Evolutionary conservation across 345 rosid species (phyloP).

Genomic region (Fremontodendron californicum): DNA sequence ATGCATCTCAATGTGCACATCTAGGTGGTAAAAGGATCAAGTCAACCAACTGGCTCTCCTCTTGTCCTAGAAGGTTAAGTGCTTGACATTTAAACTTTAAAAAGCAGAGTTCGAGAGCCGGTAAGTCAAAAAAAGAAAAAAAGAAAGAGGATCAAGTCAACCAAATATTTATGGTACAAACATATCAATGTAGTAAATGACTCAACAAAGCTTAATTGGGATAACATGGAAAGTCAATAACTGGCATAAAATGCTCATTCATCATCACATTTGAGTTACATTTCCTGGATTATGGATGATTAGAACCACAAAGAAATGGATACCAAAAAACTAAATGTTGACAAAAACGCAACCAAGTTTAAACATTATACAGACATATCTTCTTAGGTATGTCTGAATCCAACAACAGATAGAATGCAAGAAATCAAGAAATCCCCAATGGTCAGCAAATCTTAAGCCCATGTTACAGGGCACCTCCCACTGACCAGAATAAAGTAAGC

Average conservation of each 20-base stretch:
- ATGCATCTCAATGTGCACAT: background rate
- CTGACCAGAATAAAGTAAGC: background rate
- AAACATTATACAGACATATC: background rate
- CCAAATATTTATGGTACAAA: background rate
- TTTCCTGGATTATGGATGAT: background rate
- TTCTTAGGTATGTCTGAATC: background rate
- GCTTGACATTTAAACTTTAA: too few relatives aligned
- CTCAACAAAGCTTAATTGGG: background rate
- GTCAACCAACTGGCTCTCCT: too few relatives aligned
- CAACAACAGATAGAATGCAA: background rate
- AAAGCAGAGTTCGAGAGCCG: too few relatives aligned
- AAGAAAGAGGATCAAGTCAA: background rate
- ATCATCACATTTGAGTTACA: background rate
- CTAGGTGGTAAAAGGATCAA: too few relatives aligned
- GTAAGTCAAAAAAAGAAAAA: too few relatives aligned
- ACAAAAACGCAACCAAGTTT: background rate
- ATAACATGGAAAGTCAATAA: background rate
- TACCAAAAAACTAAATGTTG: background rate
- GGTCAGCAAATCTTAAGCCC: constrained; percentile 3
- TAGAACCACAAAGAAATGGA: background rate
- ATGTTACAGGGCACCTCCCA: background rate
- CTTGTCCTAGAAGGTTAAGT: too few relatives aligned
- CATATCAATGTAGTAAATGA: background rate
- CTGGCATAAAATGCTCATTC: background rate
- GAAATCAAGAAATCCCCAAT: background rate